Conservation (phyloP, 805 yeast genomes). For the Candida hispaniensis region DNA sequence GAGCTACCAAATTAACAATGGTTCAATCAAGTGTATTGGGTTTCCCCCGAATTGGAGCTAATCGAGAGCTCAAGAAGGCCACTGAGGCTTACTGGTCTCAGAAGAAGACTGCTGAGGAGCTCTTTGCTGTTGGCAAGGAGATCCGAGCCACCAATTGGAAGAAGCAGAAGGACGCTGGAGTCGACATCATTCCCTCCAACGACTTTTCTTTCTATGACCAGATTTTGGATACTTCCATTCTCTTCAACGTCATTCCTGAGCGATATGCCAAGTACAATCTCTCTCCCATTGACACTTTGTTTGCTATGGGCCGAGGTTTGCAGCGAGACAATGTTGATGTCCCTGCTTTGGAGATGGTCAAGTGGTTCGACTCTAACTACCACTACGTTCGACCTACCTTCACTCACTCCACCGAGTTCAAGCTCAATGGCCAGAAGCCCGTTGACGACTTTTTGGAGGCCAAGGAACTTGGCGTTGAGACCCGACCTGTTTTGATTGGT, state of each 20-base stretch:
- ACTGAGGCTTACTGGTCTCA: constrained; percentile 99
- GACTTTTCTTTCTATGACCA: constrained; percentile 98
- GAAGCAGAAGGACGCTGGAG: constrained; percentile 94
- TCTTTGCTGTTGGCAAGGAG: constrained; percentile 86
- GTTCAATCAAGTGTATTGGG: constrained; percentile 96
- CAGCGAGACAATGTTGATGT: constrained; percentile 98
- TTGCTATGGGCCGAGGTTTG: constrained; percentile 99
- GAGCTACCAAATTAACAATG: constrained; percentile 39
- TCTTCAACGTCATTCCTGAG: constrained; percentile 94
- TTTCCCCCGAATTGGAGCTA: constrained; percentile 99
- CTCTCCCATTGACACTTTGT: constrained; percentile 80
- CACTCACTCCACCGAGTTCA: constrained; percentile 88
- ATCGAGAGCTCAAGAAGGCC: constrained; percentile 97
- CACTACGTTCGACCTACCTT: constrained; percentile 99
- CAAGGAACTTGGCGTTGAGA: constrained; percentile 87
- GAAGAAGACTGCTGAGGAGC: constrained; percentile 76
- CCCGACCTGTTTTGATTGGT: constrained; percentile 96
- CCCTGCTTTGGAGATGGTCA: constrained; percentile 97
- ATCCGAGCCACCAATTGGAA: constrained; percentile 96
- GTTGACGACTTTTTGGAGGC: constrained; percentile 97
- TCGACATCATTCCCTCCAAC: constrained; percentile 91
- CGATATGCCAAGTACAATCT: constrained; percentile 89
- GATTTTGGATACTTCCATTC: constrained; percentile 79
- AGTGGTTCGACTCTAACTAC: constrained; percentile 99
- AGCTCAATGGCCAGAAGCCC: constrained; percentile 92